Percentiles rank a stretch among this genome's conserved stretches.
phyloP scores from a whole-genome alignment of 2,329 filamentous ascomycete species.

The Fusarium temperatum region DNA sequence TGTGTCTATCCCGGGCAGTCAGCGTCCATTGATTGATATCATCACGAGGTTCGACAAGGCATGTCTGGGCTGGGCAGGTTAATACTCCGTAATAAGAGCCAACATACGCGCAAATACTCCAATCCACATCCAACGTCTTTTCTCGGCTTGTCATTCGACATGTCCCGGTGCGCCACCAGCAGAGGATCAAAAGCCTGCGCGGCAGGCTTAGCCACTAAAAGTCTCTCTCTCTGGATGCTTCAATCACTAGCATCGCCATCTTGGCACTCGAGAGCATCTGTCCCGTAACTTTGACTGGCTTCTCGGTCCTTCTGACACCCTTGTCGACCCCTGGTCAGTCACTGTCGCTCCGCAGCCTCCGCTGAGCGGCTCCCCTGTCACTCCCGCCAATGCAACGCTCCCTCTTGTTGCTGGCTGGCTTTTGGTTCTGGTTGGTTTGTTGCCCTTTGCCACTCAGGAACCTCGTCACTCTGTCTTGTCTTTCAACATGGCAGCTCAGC shows the following conservation, averaged over 20 bases:
- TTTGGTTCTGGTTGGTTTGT: constrained; percentile 14
- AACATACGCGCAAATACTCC: not conserved
- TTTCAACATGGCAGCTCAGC: constrained; percentile 1
- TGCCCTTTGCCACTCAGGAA: constrained; percentile 35
- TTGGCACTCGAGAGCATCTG: constrained; percentile 22
- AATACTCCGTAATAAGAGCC: not conserved
- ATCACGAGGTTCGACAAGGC: not conserved
- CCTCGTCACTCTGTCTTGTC: constrained; percentile 15
- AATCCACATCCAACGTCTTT: constrained; percentile 14
- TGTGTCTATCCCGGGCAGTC: not conserved
- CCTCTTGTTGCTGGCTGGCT: constrained; percentile 3
- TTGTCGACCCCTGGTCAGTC: constrained; percentile 24
- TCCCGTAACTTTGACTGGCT: constrained; percentile 39
- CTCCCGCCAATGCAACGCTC: constrained; percentile 9
- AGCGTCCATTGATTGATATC: not conserved
- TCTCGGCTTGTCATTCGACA: constrained; percentile 23
- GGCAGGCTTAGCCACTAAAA: constrained; percentile 27
- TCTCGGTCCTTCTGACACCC: constrained; percentile 39
- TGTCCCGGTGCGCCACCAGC: not conserved
- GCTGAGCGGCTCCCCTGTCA: constrained; percentile 29
- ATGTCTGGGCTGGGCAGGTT: not conserved
- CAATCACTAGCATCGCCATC: constrained; percentile 14
- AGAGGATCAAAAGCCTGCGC: constrained; percentile 16
- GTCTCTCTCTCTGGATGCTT: not conserved
- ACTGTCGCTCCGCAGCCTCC: constrained; percentile 10